Evolutionary conservation across 1,284 basidiomycete species (phyloP).

Genomic region (Pterula multifida): DNA sequence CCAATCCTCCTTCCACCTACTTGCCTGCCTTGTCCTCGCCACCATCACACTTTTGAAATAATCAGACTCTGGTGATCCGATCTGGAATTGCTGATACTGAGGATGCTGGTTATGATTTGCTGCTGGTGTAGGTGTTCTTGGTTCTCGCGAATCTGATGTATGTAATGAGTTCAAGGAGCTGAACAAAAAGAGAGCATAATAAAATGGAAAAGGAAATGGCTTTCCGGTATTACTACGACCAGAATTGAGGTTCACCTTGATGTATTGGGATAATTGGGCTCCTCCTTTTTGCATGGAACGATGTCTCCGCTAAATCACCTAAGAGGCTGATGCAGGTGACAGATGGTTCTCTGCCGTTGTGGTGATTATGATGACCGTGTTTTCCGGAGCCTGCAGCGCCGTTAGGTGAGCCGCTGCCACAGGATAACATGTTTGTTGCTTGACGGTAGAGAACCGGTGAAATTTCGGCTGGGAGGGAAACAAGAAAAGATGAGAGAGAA

Average conservation of each 20-base stretch:
- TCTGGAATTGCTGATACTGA: conserved; percentile 7
- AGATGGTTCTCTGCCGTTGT: background rate
- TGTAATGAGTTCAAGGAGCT: too few species aligned
- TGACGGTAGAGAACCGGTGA: conserved; percentile 36
- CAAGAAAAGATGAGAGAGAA: conserved; percentile 9
- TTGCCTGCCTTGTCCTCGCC: conserved; percentile 31
- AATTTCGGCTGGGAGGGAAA: conserved; percentile 39
- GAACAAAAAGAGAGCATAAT: too few species aligned
- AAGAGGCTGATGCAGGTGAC: conserved; percentile 19
- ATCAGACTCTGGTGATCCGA: conserved; percentile 48
- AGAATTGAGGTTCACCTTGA: background rate
- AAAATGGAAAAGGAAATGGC: too few species aligned
- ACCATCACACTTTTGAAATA: conserved; percentile 30
- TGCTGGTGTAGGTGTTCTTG: background rate
- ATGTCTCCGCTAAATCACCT: conserved; percentile 26
- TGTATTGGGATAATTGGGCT: background rate
- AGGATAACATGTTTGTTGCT: conserved; percentile 43
- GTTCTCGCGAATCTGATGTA: background rate
- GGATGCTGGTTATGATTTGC: background rate
- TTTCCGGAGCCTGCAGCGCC: too few species aligned
- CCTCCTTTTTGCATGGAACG: conserved; percentile 16
- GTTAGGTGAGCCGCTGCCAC: conserved; percentile 30
- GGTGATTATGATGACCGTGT: background rate
- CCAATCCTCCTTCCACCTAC: conserved; percentile 79
- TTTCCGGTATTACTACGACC: too few species aligned